Evolutionary conservation across 129 eudicot species (phyloP), one percentile per base, ranked within the genome.

Genomic region (Tanacetum coccineum): DNA sequence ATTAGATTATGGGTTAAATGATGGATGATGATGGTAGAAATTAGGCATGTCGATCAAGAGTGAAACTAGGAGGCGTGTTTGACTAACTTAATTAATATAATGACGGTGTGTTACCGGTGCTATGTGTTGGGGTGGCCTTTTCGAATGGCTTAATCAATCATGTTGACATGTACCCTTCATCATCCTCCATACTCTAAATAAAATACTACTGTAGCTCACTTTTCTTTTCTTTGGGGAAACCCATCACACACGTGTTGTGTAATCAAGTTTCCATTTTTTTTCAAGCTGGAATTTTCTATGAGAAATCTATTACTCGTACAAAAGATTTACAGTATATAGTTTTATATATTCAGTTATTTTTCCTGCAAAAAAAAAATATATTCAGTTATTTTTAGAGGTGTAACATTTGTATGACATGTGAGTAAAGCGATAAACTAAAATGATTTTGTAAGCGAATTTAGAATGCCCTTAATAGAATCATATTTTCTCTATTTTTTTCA

Each of bases 131-230:
- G 70, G 70, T 76, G 80, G 75, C 51, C 52, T 69, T 71, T 62
- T 71, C 76, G 51, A 12, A 48, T 52, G 76, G 4, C 70, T 51
- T 48, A 68, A 76, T 76, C 70, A 76, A 76, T 68, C 80, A 68
- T 76, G 59, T 68, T 61, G 75, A 68, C 39, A 76, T 68, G 52
- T 68, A 76, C 75, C 53, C 64, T 76, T 76, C 75, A 76, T 51
- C 80, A 61, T 76, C 80, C 75, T 51, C 52, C 39, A 42, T 59
- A 67, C 30, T 74, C 70, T 32, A 26, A 1, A 65, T 57, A 3
- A 47, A 8, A 55, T 2, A 63, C 25, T 22, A 22, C 25, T 56
- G n/a, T n/a, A 8, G 18, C 15, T 55, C 72, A 26, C 72, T 55
- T 22, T 22, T 22, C 25, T 22, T 73, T 39, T 75, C 79, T 67